Evolutionary conservation across 2,329 filamentous ascomycete species (phyloP).

Genomic region (Penicillium sp.): DNA sequence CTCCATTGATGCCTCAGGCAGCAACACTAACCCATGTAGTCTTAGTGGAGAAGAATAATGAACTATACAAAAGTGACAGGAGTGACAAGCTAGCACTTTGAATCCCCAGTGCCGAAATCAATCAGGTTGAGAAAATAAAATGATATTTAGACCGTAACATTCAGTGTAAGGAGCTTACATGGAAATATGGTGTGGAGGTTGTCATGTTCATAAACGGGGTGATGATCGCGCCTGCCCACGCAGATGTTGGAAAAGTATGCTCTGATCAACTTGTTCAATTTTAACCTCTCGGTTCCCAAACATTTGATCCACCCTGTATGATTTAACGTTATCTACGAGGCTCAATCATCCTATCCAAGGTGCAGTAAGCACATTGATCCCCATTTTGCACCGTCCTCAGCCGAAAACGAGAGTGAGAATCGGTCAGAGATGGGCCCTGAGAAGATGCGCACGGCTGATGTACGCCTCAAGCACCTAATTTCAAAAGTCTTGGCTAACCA

Average conservation of each 20-base stretch:
- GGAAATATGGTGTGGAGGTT: not conserved
- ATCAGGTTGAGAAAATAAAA: not conserved
- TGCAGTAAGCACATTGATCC: not conserved
- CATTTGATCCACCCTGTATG: no score
- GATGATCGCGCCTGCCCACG: not conserved
- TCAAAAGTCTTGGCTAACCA: not conserved
- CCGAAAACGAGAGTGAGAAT: not conserved
- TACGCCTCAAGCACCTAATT: not conserved
- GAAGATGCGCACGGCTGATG: conserved; percentile 15
- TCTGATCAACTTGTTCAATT: not conserved
- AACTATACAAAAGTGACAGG: not conserved
- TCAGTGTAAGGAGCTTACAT: not conserved
- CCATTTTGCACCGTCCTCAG: not conserved
- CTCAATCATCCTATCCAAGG: not conserved
- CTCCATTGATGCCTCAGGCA: conserved; percentile 21
- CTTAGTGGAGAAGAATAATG: not conserved
- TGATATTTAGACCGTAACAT: not conserved
- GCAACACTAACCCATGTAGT: conserved; percentile 2
- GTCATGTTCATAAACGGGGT: not conserved
- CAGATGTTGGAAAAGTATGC: not conserved
- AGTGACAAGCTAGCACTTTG: not conserved
- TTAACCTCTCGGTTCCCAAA: not conserved
- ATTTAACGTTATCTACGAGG: no score
- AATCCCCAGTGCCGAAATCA: not conserved
- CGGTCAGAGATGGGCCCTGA: not conserved